phyloP scores from a whole-genome alignment of 2,329 filamentous ascomycete species.

The Xylaria sp. region DNA sequence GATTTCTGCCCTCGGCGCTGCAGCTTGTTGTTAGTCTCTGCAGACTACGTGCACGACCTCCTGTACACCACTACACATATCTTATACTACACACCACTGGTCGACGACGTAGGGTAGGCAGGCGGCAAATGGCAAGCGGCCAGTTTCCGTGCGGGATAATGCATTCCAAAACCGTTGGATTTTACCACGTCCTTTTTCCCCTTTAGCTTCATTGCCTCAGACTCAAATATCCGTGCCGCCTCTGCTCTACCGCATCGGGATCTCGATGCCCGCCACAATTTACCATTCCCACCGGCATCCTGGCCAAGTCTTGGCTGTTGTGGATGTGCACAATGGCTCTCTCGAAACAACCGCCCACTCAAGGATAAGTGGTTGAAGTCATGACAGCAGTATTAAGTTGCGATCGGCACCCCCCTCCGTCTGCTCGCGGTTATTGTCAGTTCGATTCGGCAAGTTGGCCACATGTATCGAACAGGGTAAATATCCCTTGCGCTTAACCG shows the following conservation, averaged over 20 bases:
- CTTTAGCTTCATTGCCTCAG: slow-evolving; percentile 40
- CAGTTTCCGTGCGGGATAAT: slow-evolving; percentile 41
- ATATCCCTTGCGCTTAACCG: slow-evolving; percentile 19
- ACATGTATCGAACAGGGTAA: slow-evolving; percentile 24
- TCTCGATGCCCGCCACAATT: slow-evolving; percentile 27
- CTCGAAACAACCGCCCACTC: background rate
- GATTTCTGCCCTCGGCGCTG: slow-evolving; percentile 31
- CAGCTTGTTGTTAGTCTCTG: slow-evolving; percentile 25
- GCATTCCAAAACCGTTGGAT: slow-evolving; percentile 46
- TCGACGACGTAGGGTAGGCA: slow-evolving; percentile 11
- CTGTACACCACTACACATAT: background rate
- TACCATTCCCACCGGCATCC: slow-evolving; percentile 21
- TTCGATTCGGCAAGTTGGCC: slow-evolving; percentile 21
- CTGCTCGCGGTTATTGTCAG: slow-evolving; percentile 13
- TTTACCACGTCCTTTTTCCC: slow-evolving; percentile 46
- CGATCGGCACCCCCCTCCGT: slow-evolving; percentile 24
- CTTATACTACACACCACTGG: background rate
- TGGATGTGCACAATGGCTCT: slow-evolving; percentile 4
- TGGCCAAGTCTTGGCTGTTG: slow-evolving; percentile 15
- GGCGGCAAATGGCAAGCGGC: slow-evolving; percentile 30
- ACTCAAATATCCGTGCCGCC: slow-evolving; percentile 49
- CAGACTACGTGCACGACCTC: slow-evolving; percentile 4
- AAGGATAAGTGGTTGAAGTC: slow-evolving; percentile 16
- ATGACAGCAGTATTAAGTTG: slow-evolving; percentile 12
- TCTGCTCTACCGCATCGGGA: slow-evolving; percentile 41